Conservation (phyloP, 2,329 filamentous ascomycete species). For the Elsinoe australis region DNA sequence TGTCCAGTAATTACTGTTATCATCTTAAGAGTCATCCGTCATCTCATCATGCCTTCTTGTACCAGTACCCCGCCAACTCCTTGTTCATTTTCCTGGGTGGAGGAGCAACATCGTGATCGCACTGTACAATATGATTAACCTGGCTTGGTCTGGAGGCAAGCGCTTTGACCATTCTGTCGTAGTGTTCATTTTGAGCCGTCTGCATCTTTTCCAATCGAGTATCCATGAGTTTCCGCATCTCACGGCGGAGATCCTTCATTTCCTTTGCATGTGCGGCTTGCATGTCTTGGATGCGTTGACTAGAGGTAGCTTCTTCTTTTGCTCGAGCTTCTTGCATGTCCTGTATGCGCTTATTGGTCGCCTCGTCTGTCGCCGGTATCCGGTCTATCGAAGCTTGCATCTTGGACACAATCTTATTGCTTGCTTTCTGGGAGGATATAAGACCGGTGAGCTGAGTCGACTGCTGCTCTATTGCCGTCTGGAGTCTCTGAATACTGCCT, state of each 20-base stretch:
- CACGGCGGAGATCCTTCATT: slow-evolving; percentile 8
- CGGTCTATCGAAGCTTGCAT: slow-evolving; percentile 5
- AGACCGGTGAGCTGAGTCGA: slow-evolving; percentile 12
- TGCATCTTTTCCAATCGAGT: slow-evolving; percentile 5
- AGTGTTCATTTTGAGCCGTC: not conserved
- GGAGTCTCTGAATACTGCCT: slow-evolving; percentile 18
- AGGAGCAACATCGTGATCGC: slow-evolving; percentile 19
- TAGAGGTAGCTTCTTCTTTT: not conserved
- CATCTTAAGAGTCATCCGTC: not conserved
- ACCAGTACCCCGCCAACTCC: slow-evolving; percentile 20
- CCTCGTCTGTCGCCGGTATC: not conserved
- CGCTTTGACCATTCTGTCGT: slow-evolving; percentile 13
- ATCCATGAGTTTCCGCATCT: slow-evolving; percentile 14
- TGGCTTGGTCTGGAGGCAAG: slow-evolving; percentile 1
- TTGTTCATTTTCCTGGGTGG: slow-evolving; percentile 20
- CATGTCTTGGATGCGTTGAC: slow-evolving; percentile 11
- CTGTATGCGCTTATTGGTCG: slow-evolving; percentile 6
- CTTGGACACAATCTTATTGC: slow-evolving; percentile 16
- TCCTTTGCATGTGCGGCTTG: slow-evolving; percentile 16
- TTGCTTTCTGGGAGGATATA: slow-evolving; percentile 13
- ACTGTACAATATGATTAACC: slow-evolving; percentile 10
- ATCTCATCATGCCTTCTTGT: slow-evolving; percentile 12
- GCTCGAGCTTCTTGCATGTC: slow-evolving; percentile 15
- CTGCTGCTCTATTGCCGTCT: slow-evolving; percentile 19
- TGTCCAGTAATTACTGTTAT: slow-evolving; percentile 2